phyloP scores from a whole-genome alignment of 2,329 filamentous ascomycete species.

The Phyllosticta paracitricarpa region DNA sequence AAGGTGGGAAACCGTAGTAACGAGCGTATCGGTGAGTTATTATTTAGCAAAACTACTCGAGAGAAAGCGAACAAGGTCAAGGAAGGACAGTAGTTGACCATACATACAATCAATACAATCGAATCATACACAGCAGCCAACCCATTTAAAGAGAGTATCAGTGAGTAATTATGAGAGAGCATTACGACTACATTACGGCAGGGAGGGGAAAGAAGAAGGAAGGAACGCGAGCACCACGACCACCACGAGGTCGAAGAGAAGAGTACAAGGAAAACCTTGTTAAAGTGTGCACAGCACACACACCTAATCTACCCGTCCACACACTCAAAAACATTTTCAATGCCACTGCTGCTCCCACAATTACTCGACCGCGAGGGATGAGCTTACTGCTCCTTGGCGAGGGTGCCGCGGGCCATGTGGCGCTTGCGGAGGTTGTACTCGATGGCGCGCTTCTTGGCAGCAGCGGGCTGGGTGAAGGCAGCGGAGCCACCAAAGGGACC shows the following conservation, averaged over 20 bases:
- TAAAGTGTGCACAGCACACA: conserved; percentile 3
- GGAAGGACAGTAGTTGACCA: neutral
- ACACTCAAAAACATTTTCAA: conserved; percentile 9
- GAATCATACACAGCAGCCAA: too few relatives aligned
- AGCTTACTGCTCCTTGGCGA: conserved; percentile 22
- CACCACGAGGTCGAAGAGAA: neutral
- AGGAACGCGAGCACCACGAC: neutral
- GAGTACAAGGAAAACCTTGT: neutral
- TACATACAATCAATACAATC: neutral
- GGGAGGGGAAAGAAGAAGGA: neutral
- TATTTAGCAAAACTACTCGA: neutral
- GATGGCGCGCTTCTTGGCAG: conserved; percentile 52
- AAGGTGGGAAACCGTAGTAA: neutral
- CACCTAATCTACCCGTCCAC: neutral
- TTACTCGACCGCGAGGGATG: neutral
- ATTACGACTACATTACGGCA: neutral
- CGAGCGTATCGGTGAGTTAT: neutral
- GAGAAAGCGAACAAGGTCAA: neutral
- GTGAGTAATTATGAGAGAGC: conserved; percentile 9
- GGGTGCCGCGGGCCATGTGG: conserved; percentile 25
- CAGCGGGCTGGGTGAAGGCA: conserved; percentile 52
- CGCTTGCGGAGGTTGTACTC: conserved; percentile 39
- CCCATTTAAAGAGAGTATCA: conserved; percentile 6
- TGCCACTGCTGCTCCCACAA: conserved; percentile 10
- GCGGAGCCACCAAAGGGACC: conserved; percentile 59